Conservation (phyloP, 139 green algal genomes). For the Deuterostichococcus epilithicus region DNA sequence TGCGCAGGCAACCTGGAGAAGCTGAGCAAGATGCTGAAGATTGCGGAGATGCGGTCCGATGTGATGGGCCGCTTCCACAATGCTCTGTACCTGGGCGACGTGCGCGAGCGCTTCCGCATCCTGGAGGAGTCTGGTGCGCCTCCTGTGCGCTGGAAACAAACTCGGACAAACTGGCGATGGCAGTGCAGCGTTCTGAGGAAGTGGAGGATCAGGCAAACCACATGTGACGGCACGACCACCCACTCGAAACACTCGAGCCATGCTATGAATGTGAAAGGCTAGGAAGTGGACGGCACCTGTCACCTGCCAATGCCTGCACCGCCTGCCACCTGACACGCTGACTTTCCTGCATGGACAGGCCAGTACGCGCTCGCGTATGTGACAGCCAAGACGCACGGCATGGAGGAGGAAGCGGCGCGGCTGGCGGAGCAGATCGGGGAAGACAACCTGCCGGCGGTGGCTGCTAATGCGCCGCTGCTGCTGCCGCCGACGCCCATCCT, state of each 20-base stretch:
- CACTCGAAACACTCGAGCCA: no score
- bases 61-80: conserved; percentile 96
- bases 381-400: conserved; percentile 81
- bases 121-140: conserved; percentile 72
- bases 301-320: no score
- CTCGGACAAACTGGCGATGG: no score
- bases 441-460: conserved; percentile 33
- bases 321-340: no score
- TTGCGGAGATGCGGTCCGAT: conserved; percentile 93
- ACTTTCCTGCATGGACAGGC: conserved; percentile 44
- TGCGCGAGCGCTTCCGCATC: conserved; percentile 70
- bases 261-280: no score
- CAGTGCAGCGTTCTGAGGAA: no score
- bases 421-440: conserved; percentile 53
- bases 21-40: conserved; percentile 97
- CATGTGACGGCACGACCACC: no score
- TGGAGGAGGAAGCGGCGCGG: conserved; percentile 64
- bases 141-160: no score
- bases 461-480: conserved; percentile 43
- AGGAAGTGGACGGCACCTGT: no score
- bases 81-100: conserved; percentile 95
- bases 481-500: conserved; percentile 70
- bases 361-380: conserved; percentile 90
- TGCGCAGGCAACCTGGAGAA: conserved; percentile 76
- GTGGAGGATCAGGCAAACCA: no score